Conservation (phyloP, 768 basidiomycete genomes). For the Dacryopinax primogenitus region DNA sequence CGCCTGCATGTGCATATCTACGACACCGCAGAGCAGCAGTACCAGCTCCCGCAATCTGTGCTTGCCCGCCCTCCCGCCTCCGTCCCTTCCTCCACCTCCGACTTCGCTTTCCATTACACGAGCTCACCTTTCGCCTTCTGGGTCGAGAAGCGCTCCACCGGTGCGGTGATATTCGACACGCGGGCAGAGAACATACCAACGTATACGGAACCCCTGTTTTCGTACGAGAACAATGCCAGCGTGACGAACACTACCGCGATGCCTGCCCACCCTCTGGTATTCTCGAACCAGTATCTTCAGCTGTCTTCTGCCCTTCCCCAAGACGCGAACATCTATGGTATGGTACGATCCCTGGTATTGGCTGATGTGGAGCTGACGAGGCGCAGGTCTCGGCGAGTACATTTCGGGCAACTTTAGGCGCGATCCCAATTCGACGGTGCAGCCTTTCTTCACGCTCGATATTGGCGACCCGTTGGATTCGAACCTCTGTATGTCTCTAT, state of each 20-base stretch:
- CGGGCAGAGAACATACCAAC: constrained; percentile 20
- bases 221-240: constrained; percentile 17
- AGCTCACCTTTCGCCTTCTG: constrained; percentile 61
- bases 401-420: constrained; percentile 11
- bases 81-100: constrained; percentile 29
- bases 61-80: constrained; percentile 17
- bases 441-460: constrained; percentile 11
- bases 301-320: constrained; percentile 49
- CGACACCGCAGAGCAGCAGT: constrained; percentile 37
- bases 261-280: constrained; percentile 47
- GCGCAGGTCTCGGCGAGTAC: constrained; percentile 6
- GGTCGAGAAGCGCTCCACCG: constrained; percentile 50
- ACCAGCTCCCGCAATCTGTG: constrained; percentile 47
- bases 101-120: constrained; percentile 51
- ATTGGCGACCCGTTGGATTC: constrained; percentile 14
- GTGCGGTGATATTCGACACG: constrained; percentile 22
- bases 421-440: constrained; percentile 12
- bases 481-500: background rate
- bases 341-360: constrained; percentile 14
- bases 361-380: constrained; percentile 1
- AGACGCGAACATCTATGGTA: constrained; percentile 58
- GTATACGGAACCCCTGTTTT: constrained; percentile 16
- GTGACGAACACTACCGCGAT: constrained; percentile 18
- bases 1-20: constrained; percentile 29
- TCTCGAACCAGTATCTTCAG: constrained; percentile 64